These are phyloP conservation scores for Ensete ventricosum DNA, from an alignment of 176 grass and related monocot species.

Conservation along the genomic window DNA sequence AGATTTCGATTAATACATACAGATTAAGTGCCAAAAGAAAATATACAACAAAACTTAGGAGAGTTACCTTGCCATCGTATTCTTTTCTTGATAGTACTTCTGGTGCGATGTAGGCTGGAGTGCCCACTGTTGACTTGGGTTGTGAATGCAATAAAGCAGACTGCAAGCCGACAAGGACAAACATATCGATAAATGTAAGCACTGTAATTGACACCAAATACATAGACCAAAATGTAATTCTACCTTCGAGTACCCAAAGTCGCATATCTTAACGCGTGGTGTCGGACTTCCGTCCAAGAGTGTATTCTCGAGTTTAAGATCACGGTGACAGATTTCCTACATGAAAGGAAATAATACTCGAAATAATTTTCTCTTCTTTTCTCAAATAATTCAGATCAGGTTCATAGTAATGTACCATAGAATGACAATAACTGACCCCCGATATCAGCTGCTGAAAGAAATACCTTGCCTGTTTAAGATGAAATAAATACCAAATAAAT, in stretches of 20 bases:
- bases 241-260: conserved; percentile 98
- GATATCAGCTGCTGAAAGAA: conserved; percentile 96
- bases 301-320: conserved; percentile 98
- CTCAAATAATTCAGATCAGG: neutral
- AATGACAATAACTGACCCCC: conserved; percentile 93
- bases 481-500: neutral
- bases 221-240: neutral
- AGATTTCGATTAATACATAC: neutral
- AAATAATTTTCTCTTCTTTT: neutral
- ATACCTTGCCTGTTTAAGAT: conserved; percentile 54
- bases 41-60: neutral
- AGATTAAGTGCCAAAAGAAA: neutral
- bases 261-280: conserved; percentile 86
- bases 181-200: neutral
- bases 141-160: conserved; percentile 84
- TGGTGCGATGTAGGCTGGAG: conserved; percentile 90
- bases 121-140: conserved; percentile 96
- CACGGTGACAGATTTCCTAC: conserved; percentile 93
- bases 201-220: neutral
- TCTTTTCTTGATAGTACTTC: conserved; percentile 92
- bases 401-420: conserved; percentile 37
- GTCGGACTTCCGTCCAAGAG: conserved; percentile 84
- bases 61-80: conserved; percentile 75
- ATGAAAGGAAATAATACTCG: conserved; percentile 2
- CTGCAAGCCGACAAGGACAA: conserved; percentile 34